Evolutionary conservation across 192 early-diverging fungal species (phyloP).

Genomic region (Globomyces pollinis-pini): DNA sequence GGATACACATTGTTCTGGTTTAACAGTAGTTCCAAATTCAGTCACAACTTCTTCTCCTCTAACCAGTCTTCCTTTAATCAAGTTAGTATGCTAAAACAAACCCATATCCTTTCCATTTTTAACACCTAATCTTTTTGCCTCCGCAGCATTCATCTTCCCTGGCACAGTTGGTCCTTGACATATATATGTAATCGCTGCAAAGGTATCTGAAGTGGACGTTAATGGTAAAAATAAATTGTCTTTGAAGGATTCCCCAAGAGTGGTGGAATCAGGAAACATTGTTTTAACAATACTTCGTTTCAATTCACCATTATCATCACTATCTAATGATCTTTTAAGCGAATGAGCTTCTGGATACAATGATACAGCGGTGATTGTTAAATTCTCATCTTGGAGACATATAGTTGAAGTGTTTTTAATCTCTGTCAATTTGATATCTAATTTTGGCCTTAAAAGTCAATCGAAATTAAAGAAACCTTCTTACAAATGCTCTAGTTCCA

Average conservation of each 20-base stretch:
- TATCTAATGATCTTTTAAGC: not conserved
- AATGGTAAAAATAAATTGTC: not conserved
- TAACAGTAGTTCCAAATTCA: conserved; percentile 53
- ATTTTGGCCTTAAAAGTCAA: conserved; percentile 11
- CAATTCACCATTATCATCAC: not conserved
- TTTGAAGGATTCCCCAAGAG: not conserved
- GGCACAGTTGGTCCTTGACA: conserved; percentile 62
- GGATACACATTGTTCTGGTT: conserved; percentile 59
- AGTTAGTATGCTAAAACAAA: conserved; percentile 1
- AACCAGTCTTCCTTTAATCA: conserved; percentile 38
- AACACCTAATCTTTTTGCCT: conserved; percentile 60
- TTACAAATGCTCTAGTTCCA: conserved; percentile 70
- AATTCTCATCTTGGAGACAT: conserved; percentile 55
- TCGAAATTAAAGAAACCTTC: conserved; percentile 39
- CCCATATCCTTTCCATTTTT: conserved; percentile 50
- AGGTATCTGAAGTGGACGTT: not conserved
- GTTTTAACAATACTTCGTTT: not conserved
- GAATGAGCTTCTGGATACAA: not conserved
- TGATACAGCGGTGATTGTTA: conserved; percentile 48
- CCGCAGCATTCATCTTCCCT: conserved; percentile 71
- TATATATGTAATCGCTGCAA: conserved; percentile 56
- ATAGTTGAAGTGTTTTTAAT: conserved; percentile 6
- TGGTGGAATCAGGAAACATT: not conserved
- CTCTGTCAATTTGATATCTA: conserved; percentile 18
- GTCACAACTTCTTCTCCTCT: conserved; percentile 51